Evolutionary conservation across 2,329 filamentous ascomycete species (phyloP).

Genomic region (Emmonsiellopsis sp.): DNA sequence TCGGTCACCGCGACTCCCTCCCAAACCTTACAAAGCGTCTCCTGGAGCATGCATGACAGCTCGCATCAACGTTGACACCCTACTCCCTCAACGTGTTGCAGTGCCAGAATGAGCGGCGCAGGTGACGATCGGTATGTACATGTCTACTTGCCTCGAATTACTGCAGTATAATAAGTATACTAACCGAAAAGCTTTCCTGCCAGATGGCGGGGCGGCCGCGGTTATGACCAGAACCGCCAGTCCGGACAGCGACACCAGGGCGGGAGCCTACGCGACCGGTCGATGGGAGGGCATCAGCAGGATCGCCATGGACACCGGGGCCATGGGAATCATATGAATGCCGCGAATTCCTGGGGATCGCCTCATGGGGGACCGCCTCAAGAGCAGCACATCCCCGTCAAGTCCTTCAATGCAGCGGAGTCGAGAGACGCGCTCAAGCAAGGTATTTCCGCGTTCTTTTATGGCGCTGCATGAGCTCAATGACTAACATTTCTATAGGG

Average conservation of each 20-base stretch:
- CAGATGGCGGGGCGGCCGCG: conserved; percentile 32
- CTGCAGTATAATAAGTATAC: background rate
- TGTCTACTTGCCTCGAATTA: background rate
- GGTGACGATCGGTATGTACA: conserved; percentile 26
- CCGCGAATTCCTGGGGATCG: conserved; percentile 19
- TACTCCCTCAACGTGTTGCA: conserved; percentile 6
- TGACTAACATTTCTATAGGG: conserved; percentile 8
- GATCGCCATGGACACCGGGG: conserved; percentile 23
- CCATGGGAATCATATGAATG: conserved; percentile 18
- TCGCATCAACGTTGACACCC: background rate
- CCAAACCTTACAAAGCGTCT: too few species aligned
- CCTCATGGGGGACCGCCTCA: conserved; percentile 14
- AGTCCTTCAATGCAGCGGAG: conserved; percentile 35
- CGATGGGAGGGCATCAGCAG: conserved; percentile 18
- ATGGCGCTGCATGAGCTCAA: background rate
- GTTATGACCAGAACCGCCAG: conserved; percentile 27
- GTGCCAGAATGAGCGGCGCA: conserved; percentile 26
- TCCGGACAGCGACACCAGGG: conserved; percentile 27
- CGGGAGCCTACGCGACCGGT: conserved; percentile 16
- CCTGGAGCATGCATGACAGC: background rate
- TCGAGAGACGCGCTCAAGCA: conserved; percentile 31
- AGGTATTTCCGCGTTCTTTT: conserved; percentile 17
- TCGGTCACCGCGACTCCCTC: too few species aligned
- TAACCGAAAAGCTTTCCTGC: conserved; percentile 3
- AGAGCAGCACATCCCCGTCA: conserved; percentile 34